These are phyloP conservation scores for Keithomyces neogunnii DNA, from an alignment of 2,329 filamentous ascomycete genomes.

Conservation along the genomic window DNA sequence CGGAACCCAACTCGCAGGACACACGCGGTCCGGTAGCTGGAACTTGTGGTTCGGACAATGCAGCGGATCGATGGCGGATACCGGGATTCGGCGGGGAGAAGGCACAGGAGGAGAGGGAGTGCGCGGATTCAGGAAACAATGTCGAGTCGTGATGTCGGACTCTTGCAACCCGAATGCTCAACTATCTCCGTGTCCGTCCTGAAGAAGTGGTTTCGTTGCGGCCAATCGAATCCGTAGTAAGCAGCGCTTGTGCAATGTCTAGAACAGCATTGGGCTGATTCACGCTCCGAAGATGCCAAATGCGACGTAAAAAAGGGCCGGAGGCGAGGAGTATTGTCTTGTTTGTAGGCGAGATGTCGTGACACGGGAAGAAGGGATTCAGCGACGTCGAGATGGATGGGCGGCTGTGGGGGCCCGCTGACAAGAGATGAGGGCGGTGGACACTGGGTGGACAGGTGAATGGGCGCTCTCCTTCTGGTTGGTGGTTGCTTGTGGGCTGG, in stretches of 20 bases:
- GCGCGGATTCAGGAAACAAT: not conserved
- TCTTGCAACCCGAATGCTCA: not conserved
- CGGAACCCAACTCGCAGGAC: conserved; percentile 22
- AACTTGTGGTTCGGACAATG: conserved; percentile 28
- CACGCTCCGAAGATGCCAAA: no score
- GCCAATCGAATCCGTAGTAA: not conserved
- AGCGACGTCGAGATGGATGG: no score
- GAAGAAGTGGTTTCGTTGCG: not conserved
- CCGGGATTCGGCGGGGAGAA: conserved; percentile 6
- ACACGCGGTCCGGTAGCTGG: conserved; percentile 24
- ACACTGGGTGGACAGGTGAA: no score
- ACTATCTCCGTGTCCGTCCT: not conserved
- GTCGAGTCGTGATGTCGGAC: not conserved
- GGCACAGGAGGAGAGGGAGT: conserved; percentile 3
- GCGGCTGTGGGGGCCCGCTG: no score
- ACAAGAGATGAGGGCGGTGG: no score
- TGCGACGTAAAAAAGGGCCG: not conserved
- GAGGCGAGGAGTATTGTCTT: not conserved
- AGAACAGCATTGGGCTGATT: not conserved
- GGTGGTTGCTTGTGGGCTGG: no score
- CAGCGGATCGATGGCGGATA: conserved; percentile 22
- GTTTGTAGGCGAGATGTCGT: not conserved
- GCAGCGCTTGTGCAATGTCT: not conserved
- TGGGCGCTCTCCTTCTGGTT: no score
- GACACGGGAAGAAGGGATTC: no score